Conservation (phyloP, 805 yeast genomes). For the Sungouiella thailandica region DNA sequence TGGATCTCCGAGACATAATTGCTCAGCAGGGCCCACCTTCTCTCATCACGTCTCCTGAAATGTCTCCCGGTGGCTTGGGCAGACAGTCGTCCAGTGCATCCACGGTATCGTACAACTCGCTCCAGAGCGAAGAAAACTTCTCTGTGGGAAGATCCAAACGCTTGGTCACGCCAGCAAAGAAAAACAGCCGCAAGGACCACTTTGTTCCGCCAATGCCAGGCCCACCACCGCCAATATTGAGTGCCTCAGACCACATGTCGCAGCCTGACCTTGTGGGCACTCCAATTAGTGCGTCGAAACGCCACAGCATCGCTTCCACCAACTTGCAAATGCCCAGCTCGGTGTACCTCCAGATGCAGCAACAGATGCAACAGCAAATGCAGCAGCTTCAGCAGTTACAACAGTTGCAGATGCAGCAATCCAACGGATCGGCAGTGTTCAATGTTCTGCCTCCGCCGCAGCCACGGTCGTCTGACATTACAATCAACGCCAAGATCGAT, state of each 20-base stretch:
- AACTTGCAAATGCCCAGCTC: slow-evolving; percentile 8
- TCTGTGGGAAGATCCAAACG: slow-evolving; percentile 11
- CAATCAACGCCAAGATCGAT: slow-evolving; percentile 27
- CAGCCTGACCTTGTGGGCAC: slow-evolving; percentile 2
- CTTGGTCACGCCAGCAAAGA: slow-evolving; percentile 6
- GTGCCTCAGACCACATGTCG: slow-evolving; percentile 1
- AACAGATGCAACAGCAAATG: slow-evolving; percentile 43
- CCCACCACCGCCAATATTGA: slow-evolving; percentile 14
- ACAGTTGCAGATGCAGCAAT: not conserved
- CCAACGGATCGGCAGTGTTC: not conserved
- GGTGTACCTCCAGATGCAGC: slow-evolving; percentile 53
- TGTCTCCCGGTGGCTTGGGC: not conserved
- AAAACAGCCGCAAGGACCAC: slow-evolving; percentile 1
- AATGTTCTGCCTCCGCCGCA: slow-evolving; percentile 1
- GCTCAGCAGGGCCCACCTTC: too few relatives aligned
- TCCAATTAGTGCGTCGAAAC: too few relatives aligned
- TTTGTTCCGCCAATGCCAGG: slow-evolving; percentile 15
- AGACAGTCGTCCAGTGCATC: slow-evolving; percentile 8
- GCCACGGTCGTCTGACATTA: slow-evolving; percentile 17
- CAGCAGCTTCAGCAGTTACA: slow-evolving; percentile 34
- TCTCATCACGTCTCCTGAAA: too few relatives aligned
- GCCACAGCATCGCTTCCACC: slow-evolving; percentile 8
- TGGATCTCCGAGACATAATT: too few relatives aligned
- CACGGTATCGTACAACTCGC: slow-evolving; percentile 23
- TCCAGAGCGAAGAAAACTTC: slow-evolving; percentile 24